Percentiles rank a stretch among this genome's conserved stretches.
Evolutionary conservation across 768 basidiomycete genomes (phyloP).

Genomic region (Tylopilus felleus): DNA sequence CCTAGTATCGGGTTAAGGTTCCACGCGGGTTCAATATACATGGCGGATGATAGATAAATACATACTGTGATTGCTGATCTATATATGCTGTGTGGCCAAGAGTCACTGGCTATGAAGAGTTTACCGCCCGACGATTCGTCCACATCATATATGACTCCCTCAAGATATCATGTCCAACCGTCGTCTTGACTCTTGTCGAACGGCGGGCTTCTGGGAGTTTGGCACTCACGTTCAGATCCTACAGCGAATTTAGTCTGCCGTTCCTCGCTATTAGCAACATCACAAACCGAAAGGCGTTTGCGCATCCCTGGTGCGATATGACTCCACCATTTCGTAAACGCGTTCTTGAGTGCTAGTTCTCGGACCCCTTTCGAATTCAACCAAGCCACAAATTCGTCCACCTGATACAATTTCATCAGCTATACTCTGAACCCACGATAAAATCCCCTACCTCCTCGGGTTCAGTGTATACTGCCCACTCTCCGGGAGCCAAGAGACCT

Average conservation of each 20-base stretch:
- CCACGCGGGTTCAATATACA: slow-evolving; percentile 8
- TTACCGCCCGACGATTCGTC: slow-evolving; percentile 74
- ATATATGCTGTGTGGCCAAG: slow-evolving; percentile 15
- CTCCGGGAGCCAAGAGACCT: slow-evolving; percentile 64
- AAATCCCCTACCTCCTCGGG: slow-evolving; percentile 69
- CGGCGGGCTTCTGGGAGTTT: slow-evolving; percentile 78
- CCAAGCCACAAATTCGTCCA: slow-evolving; percentile 84
- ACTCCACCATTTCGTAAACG: slow-evolving; percentile 78
- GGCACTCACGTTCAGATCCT: slow-evolving; percentile 70
- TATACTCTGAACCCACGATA: neutral
- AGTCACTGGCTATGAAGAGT: slow-evolving; percentile 22
- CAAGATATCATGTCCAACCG: slow-evolving; percentile 56
- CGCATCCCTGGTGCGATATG: slow-evolving; percentile 79
- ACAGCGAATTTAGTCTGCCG: slow-evolving; percentile 10
- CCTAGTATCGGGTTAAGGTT: neutral
- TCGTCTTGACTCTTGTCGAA: slow-evolving; percentile 65
- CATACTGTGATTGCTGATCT: slow-evolving; percentile 18
- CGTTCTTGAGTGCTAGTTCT: slow-evolving; percentile 75
- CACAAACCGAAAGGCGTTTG: slow-evolving; percentile 68
- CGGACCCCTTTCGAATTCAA: slow-evolving; percentile 89
- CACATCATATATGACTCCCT: slow-evolving; percentile 88
- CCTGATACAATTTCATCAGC: slow-evolving; percentile 40
- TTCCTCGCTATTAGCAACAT: neutral
- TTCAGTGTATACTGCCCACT: slow-evolving; percentile 92
- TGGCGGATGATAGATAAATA: slow-evolving; percentile 19